A percentile compares a stretch with the other conserved stretches of the same genome.
Conservation (phyloP, 306 rosid genomes). For the Malus domestica region ASM211411v1 NC_041797.1:11350501-11351000, state of each 20-base stretch:
- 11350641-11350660: not conserved
- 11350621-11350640: no score
- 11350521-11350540: not conserved
- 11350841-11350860: not conserved
- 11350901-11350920: not conserved
- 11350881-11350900: not conserved
- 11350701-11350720: not conserved
- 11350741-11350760: not conserved
- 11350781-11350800: not conserved
- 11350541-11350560: not conserved
- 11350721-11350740: not conserved
- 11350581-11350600: not conserved
- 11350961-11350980: not conserved
- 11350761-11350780: not conserved
- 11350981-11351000: constrained; percentile 1
- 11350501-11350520: not conserved
- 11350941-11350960: not conserved
- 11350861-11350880: not conserved
- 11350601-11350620: not conserved
- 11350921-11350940: not conserved
- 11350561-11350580: not conserved
- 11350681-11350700: no score
- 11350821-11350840: not conserved
- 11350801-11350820: not conserved
- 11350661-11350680: not conserved